Evolutionary conservation across 352 stramenopile genomes (phyloP).

Genomic region (Pythium rhizo-oryzae): DNA sequence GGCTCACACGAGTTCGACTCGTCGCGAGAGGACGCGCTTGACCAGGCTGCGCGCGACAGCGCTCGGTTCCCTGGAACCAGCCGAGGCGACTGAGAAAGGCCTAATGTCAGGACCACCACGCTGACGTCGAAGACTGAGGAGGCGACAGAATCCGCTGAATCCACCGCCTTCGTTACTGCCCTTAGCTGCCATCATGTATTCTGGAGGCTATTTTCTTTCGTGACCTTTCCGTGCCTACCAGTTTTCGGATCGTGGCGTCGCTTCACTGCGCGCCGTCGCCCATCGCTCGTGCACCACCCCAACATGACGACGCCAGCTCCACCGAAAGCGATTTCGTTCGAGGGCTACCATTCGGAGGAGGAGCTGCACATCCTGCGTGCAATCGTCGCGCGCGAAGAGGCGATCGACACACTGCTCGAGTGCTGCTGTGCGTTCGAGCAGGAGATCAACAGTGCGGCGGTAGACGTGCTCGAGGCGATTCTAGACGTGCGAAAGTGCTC

Average conservation of each 20-base stretch:
- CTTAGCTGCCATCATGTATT: too few species aligned
- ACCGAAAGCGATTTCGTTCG: conserved; percentile 47
- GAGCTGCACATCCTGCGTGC: conserved; percentile 64
- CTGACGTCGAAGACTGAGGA: too few species aligned
- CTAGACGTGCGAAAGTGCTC: conserved; percentile 51
- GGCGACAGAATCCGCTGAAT: too few species aligned
- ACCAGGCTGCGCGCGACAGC: neutral
- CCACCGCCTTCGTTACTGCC: too few species aligned
- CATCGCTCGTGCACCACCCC: neutral
- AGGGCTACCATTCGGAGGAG: conserved; percentile 57
- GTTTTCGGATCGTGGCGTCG: too few species aligned
- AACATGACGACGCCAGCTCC: conserved; percentile 9
- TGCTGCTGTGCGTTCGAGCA: conserved; percentile 56
- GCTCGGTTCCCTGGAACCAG: neutral
- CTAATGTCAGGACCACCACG: too few species aligned
- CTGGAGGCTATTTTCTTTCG: neutral
- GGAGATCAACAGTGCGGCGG: conserved; percentile 24
- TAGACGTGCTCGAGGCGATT: conserved; percentile 53
- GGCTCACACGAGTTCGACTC: neutral
- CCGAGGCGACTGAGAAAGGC: too few species aligned
- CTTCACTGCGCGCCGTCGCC: too few species aligned
- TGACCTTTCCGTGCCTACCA: neutral
- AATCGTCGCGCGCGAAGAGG: conserved; percentile 65
- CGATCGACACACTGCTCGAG: conserved; percentile 53
- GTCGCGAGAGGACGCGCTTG: neutral